Percentiles rank a stretch among this genome's conserved stretches.
phyloP scores from a whole-genome alignment of 2,329 filamentous ascomycete species.

The Pestalotiopsis sp. region DNA sequence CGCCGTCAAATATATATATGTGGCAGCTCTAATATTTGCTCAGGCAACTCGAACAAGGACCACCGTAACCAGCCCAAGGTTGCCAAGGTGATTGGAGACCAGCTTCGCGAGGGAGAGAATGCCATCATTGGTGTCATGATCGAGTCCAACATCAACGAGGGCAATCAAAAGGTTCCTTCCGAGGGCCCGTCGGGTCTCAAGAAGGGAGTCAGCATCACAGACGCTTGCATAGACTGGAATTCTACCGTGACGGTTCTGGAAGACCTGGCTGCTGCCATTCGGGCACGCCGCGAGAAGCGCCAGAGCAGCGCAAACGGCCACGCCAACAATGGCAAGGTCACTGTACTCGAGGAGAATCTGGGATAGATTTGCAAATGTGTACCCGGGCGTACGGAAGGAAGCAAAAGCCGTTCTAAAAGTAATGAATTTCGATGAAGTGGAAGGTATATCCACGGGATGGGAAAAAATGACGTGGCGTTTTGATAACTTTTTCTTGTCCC shows the following conservation, averaged over 20 bases:
- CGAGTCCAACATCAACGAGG: constrained; percentile 94
- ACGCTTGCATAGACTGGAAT: constrained; percentile 96
- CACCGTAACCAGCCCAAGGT: constrained; percentile 97
- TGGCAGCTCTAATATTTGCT: not conserved
- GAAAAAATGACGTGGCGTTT: constrained; percentile 4
- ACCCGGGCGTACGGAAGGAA: not conserved
- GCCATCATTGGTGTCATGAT: constrained; percentile 98
- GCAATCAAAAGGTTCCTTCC: constrained; percentile 82
- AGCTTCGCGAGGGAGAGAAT: constrained; percentile 84
- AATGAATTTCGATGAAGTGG: constrained; percentile 4
- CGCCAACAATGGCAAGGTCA: constrained; percentile 40
- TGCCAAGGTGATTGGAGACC: constrained; percentile 78
- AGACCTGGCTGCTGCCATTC: constrained; percentile 82
- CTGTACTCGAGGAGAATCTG: constrained; percentile 52
- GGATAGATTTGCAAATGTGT: not conserved
- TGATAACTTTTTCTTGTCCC: not conserved
- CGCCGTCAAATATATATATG: not conserved
- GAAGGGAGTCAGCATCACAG: constrained; percentile 92
- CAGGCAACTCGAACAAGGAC: constrained; percentile 95
- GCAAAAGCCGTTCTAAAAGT: not conserved
- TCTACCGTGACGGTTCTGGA: constrained; percentile 80
- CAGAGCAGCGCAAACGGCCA: constrained; percentile 29
- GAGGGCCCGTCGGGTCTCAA: constrained; percentile 80
- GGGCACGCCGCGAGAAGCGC: constrained; percentile 66
- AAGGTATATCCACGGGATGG: not conserved